Evolutionary conservation across 2,329 filamentous ascomycete species (phyloP).

Genomic region (Helotiales sp.): DNA sequence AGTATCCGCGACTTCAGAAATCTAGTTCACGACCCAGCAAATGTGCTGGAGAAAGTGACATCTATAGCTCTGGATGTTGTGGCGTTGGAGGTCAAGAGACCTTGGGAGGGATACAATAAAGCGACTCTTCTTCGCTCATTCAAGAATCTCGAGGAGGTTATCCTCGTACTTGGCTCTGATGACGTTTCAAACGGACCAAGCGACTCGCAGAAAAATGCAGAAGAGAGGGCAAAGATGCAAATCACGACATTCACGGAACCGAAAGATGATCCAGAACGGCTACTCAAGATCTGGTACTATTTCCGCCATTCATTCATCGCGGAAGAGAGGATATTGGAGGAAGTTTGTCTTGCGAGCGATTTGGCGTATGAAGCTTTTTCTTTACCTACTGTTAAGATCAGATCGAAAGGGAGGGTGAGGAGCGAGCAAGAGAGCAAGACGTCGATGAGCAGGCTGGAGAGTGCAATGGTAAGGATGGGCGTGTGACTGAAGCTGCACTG

Average conservation of each 20-base stretch:
- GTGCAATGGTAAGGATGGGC: not conserved
- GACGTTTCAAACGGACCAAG: too few relatives aligned
- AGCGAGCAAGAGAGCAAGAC: not conserved
- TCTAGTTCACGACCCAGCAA: slow-evolving; percentile 33
- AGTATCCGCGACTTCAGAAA: slow-evolving; percentile 42
- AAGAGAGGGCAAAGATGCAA: not conserved
- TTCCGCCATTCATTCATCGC: slow-evolving; percentile 29
- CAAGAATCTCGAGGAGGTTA: slow-evolving; percentile 31
- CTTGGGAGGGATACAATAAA: slow-evolving; percentile 54
- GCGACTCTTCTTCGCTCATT: slow-evolving; percentile 46
- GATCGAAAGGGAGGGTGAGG: slow-evolving; percentile 7
- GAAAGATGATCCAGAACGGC: slow-evolving; percentile 21
- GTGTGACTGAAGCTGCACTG: too few relatives aligned
- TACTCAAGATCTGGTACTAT: slow-evolving; percentile 29
- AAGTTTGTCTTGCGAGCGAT: slow-evolving; percentile 23
- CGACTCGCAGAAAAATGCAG: too few relatives aligned
- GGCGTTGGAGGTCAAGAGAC: slow-evolving; percentile 43
- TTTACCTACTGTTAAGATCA: slow-evolving; percentile 30
- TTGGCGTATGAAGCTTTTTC: slow-evolving; percentile 24
- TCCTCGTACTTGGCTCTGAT: slow-evolving; percentile 22
- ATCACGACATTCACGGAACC: slow-evolving; percentile 17
- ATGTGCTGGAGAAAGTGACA: slow-evolving; percentile 37
- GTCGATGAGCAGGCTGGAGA: not conserved
- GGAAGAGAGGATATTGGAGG: slow-evolving; percentile 29
- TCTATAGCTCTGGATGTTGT: slow-evolving; percentile 49